Conservation (phyloP, 2,329 filamentous ascomycete genomes). For the Fusarium udum region DNA sequence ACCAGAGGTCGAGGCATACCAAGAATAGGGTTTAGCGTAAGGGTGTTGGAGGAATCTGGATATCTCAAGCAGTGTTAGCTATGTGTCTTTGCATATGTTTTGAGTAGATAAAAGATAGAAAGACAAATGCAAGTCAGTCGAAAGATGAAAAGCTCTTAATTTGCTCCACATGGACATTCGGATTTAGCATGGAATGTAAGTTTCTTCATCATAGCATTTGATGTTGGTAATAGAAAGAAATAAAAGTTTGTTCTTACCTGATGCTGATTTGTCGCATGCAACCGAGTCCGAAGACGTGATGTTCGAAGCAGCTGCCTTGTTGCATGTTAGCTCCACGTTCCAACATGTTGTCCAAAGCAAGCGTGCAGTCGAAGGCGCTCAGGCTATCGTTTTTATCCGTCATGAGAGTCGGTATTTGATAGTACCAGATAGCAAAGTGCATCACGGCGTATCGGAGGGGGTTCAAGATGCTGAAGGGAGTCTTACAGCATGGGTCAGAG, state of each 20-base stretch:
- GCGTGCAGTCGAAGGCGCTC: conserved; percentile 35
- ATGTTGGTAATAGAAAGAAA: conserved; percentile 28
- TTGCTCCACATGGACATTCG: conserved; percentile 72
- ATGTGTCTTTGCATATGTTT: conserved; percentile 8
- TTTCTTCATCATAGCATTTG: conserved; percentile 69
- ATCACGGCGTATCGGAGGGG: conserved; percentile 47
- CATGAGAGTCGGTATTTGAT: conserved; percentile 58
- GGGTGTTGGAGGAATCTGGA: conserved; percentile 6
- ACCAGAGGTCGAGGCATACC: conserved; percentile 63
- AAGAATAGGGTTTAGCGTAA: conserved; percentile 45
- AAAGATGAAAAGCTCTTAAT: conserved; percentile 86
- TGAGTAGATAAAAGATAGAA: conserved; percentile 33
- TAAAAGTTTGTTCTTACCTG: conserved; percentile 42
- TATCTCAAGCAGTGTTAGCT: conserved; percentile 42
- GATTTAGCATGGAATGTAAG: conserved; percentile 82
- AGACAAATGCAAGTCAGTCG: conserved; percentile 67
- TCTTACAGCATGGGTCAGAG: conserved; percentile 18
- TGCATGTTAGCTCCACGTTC: conserved; percentile 8
- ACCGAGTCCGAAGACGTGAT: not conserved
- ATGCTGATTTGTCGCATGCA: not conserved
- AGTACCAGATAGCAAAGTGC: conserved; percentile 53
- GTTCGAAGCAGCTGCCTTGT: conserved; percentile 5
- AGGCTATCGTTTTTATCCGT: conserved; percentile 50
- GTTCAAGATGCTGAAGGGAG: not conserved
- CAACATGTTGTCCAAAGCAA: conserved; percentile 2